Conservation (phyloP, 192 early-diverging fungal genomes). For the Mortierella antarctica region DNA sequence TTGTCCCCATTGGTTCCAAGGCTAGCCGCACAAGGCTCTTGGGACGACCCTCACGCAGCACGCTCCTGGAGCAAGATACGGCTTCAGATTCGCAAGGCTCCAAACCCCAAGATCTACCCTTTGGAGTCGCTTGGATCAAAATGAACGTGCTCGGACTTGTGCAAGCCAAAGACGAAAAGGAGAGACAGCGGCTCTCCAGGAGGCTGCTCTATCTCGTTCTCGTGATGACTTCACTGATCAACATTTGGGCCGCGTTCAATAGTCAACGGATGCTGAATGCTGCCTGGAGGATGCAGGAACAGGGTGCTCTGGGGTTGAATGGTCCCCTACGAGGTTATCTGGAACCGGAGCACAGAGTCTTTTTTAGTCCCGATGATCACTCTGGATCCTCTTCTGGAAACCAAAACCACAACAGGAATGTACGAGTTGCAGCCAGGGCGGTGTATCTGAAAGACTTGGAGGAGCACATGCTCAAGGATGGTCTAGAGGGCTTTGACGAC, state of each 20-base stretch:
- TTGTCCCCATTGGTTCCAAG: conserved; percentile 36
- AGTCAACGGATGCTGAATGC: conserved; percentile 35
- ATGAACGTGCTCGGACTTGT: neutral
- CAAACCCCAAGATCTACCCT: neutral
- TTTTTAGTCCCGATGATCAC: neutral
- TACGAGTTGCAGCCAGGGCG: conserved; percentile 47
- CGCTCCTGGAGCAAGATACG: neutral
- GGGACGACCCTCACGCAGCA: conserved; percentile 25
- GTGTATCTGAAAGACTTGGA: conserved; percentile 64
- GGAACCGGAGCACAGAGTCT: conserved; percentile 15
- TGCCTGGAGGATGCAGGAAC: conserved; percentile 18
- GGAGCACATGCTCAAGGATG: conserved; percentile 47
- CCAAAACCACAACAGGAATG: conserved; percentile 1
- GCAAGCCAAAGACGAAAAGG: conserved; percentile 13
- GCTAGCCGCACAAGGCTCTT: conserved; percentile 33
- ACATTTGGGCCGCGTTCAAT: conserved; percentile 43
- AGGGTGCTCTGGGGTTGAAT: neutral
- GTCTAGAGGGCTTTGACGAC: conserved; percentile 44
- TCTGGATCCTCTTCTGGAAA: neutral
- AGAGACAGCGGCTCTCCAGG: conserved; percentile 6
- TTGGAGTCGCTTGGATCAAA: neutral
- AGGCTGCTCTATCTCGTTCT: conserved; percentile 33
- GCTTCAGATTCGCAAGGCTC: neutral
- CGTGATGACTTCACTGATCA: conserved; percentile 41
- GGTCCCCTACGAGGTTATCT: conserved; percentile 15